Evolutionary conservation across 1,139 yeast genomes (phyloP), one percentile per base, ranked within the genome.

Genomic region (Hyphopichia pseudoburtonii): DNA sequence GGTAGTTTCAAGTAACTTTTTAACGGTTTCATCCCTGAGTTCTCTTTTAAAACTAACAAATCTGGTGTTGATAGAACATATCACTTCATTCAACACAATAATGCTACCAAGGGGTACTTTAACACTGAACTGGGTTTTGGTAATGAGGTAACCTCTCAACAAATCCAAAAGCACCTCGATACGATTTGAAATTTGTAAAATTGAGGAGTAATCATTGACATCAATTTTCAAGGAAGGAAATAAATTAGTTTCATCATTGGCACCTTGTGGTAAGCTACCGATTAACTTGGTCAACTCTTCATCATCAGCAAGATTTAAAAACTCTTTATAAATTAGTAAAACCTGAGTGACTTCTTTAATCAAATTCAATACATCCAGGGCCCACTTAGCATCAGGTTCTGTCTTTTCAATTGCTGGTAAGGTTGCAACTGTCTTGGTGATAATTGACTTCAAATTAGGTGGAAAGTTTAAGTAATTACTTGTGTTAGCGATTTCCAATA

Each of bases 71-170:
- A 84, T 60, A 17, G 80, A 70, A 39, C 78, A 57, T 9, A 81
- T 51, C 3, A 76, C 55, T 49, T 82, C 86, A 26, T 70, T 64
- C 30, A 80, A 44, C 8, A 64, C 54, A 8, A 82, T 52, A 2
- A 81, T 51, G 34, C 64, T 53, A 1, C 88, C 88, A 22, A 84
- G 45, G 3, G 92, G 89, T n/a, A 76, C 62, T 31, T 56, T 60
- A 14, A 73, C 71, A 38, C 73, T 71, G 51, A 60, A 73, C 24
- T 69, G 72, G 7, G 77, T 78, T 41, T 70, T 73, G 25, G 66
- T 64, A 12, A 66, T 62, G 35, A 73, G 56, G 50, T 74, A 76
- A 1, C 73, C 68, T 7, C 57, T 45, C 28, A 83, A 51, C 23
- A 83, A 52, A 14, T 66, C 63, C 24, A 70, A 53, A 29, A 85